phyloP scores from a whole-genome alignment of 2,329 filamentous ascomycete genomes.

The Sodiomyces alkalinus region DNA sequence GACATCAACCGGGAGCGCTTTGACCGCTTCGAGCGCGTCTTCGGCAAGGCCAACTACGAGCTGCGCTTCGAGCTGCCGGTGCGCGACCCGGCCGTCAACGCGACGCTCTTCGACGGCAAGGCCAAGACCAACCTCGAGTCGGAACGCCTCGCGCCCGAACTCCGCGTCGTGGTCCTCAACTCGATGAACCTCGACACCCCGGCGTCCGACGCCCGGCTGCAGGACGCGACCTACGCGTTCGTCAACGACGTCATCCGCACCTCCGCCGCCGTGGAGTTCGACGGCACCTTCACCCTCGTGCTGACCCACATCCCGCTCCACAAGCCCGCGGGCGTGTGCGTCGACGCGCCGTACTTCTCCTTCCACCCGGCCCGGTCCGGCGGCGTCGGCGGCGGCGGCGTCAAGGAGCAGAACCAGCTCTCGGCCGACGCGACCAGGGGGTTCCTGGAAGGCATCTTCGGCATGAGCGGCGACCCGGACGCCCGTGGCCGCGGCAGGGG shows the following conservation, averaged over 20 bases:
- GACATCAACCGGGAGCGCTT: slow-evolving; percentile 68
- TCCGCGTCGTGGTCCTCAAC: slow-evolving; percentile 79
- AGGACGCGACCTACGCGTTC: slow-evolving; percentile 64
- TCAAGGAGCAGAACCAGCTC: slow-evolving; percentile 87
- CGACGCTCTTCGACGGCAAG: slow-evolving; percentile 24
- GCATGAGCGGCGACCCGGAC: slow-evolving; percentile 48
- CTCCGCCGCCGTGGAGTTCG: slow-evolving; percentile 42
- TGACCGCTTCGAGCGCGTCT: slow-evolving; percentile 66
- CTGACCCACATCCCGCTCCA: slow-evolving; percentile 86
- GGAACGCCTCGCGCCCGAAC: slow-evolving; percentile 41
- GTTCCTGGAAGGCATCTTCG: slow-evolving; percentile 74
- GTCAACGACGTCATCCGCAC: slow-evolving; percentile 53
- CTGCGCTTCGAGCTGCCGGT: slow-evolving; percentile 52
- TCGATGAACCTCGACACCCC: slow-evolving; percentile 88
- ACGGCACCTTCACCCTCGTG: slow-evolving; percentile 62
- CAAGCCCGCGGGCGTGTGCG: slow-evolving; percentile 69
- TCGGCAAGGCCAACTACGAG: slow-evolving; percentile 86
- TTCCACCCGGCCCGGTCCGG: too few species aligned
- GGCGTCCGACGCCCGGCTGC: slow-evolving; percentile 48
- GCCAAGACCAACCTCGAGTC: slow-evolving; percentile 30
- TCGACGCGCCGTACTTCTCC: slow-evolving; percentile 69
- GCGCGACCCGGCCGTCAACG: slow-evolving; percentile 19
- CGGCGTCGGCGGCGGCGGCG: slow-evolving; percentile 45
- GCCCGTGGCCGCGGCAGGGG: slow-evolving; percentile 49
- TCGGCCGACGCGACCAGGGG: slow-evolving; percentile 55